Evolutionary conservation across 192 early-diverging fungal species (phyloP).

Genomic region (Linnemannia zychae): DNA sequence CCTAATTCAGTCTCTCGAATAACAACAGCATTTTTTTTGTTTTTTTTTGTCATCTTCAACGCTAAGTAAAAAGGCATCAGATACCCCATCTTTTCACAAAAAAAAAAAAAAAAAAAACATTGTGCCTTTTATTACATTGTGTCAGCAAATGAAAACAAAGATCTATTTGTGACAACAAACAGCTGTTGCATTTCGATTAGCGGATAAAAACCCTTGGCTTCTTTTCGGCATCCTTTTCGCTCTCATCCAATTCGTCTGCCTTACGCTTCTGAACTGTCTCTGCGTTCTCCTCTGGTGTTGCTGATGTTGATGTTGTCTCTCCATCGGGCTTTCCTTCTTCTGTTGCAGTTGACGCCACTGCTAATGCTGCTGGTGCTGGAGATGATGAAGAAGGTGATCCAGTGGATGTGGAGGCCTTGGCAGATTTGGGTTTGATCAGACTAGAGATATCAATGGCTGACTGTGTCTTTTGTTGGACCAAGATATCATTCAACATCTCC

Average conservation of each 20-base stretch:
- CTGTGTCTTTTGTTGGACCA: conserved; percentile 15
- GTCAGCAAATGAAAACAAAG: neutral
- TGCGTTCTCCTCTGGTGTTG: conserved; percentile 15
- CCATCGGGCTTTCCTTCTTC: conserved; percentile 11
- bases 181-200: conserved; percentile 13
- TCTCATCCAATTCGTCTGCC: conserved; percentile 32
- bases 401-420: conserved; percentile 15
- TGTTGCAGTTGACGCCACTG: conserved; percentile 3
- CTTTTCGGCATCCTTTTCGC: conserved; percentile 23
- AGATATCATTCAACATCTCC: conserved; percentile 26
- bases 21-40: neutral
- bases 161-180: neutral
- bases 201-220: conserved; percentile 29
- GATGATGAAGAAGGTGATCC: conserved; percentile 7
- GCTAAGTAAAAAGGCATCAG: neutral
- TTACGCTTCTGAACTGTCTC: conserved; percentile 46
- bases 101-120: neutral
- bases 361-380: neutral
- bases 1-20: neutral
- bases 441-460: conserved; percentile 42
- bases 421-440: conserved; percentile 48
- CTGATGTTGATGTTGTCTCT: neutral
- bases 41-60: no score
- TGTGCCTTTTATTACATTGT: neutral
- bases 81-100: neutral